phyloP scores from a whole-genome alignment of 768 basidiomycete species.

The Butyriboletus loyo region DNA sequence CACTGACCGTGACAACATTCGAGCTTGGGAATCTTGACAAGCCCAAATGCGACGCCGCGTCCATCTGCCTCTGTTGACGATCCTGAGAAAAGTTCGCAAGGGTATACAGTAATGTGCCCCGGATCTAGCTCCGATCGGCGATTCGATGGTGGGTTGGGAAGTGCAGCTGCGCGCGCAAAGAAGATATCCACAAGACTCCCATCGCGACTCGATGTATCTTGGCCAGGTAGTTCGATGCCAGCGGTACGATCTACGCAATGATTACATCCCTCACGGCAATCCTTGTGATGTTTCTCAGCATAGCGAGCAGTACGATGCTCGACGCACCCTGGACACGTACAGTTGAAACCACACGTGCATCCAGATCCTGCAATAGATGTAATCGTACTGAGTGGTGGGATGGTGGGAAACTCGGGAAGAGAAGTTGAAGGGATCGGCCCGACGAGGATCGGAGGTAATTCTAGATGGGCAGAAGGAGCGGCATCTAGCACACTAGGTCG shows the following conservation, averaged over 20 bases:
- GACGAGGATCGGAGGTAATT: conserved; percentile 48
- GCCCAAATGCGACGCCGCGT: conserved; percentile 42
- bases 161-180: conserved; percentile 63
- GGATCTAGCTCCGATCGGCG: conserved; percentile 45
- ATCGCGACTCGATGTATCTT: conserved; percentile 4
- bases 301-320: conserved; percentile 60
- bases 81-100: conserved; percentile 34
- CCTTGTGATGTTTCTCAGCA: conserved; percentile 35
- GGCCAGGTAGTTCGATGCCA: conserved; percentile 43
- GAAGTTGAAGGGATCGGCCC: conserved; percentile 19
- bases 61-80: conserved; percentile 36
- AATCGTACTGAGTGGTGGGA: conserved; percentile 60
- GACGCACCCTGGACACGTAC: conserved; percentile 70
- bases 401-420: conserved; percentile 48
- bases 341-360: conserved; percentile 68
- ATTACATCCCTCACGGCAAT: conserved; percentile 52
- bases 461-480: conserved; percentile 29
- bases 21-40: conserved; percentile 59
- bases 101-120: conserved; percentile 48
- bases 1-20: conserved; percentile 66
- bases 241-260: conserved; percentile 57
- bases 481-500: background rate
- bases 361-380: conserved; percentile 62
- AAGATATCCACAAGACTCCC: conserved; percentile 55
- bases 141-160: conserved; percentile 55